Conservation (phyloP, 1,284 basidiomycete genomes). For the Cutaneotrichosporon sp. region DNA sequence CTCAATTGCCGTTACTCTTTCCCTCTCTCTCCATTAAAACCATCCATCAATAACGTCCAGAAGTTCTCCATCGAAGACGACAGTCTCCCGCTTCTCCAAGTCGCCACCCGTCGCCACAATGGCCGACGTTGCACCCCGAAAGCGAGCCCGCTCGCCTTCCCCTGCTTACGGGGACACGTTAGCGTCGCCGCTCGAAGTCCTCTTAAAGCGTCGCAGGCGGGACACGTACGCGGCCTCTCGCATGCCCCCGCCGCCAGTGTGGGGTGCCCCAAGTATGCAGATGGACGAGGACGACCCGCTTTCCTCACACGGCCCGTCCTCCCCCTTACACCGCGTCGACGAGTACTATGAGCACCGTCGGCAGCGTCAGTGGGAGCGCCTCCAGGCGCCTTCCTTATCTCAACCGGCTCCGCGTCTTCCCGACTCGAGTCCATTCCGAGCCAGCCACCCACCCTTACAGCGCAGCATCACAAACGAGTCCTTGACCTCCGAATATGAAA, state of each 20-base stretch:
- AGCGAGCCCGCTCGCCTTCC: constrained; percentile 44
- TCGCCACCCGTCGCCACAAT: constrained; percentile 8
- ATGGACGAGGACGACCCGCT: constrained; percentile 5
- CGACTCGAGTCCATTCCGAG: constrained; percentile 1
- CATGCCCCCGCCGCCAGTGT: constrained; percentile 3
- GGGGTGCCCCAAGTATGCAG: background rate
- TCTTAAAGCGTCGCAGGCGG: constrained; percentile 42
- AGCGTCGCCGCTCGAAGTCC: constrained; percentile 43
- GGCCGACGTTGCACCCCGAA: constrained; percentile 31
- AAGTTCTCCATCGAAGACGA: background rate
- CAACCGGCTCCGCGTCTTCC: background rate
- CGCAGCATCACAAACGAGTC: constrained; percentile 5
- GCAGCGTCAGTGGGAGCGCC: constrained; percentile 24
- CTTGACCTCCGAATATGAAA: constrained; percentile 7
- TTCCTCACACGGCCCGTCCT: constrained; percentile 8
- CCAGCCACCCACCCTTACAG: background rate
- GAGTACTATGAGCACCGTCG: constrained; percentile 21
- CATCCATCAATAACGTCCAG: background rate
- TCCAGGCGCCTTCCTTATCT: constrained; percentile 21
- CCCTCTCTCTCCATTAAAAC: background rate
- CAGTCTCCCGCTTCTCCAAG: background rate
- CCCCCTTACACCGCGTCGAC: background rate
- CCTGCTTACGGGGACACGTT: constrained; percentile 34
- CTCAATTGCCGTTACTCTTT: background rate
- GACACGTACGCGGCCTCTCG: constrained; percentile 9